These are phyloP conservation scores for Chlorociboria aeruginascens DNA, from an alignment of 495 filamentous ascomycete species.

Conservation along the genomic window DNA sequence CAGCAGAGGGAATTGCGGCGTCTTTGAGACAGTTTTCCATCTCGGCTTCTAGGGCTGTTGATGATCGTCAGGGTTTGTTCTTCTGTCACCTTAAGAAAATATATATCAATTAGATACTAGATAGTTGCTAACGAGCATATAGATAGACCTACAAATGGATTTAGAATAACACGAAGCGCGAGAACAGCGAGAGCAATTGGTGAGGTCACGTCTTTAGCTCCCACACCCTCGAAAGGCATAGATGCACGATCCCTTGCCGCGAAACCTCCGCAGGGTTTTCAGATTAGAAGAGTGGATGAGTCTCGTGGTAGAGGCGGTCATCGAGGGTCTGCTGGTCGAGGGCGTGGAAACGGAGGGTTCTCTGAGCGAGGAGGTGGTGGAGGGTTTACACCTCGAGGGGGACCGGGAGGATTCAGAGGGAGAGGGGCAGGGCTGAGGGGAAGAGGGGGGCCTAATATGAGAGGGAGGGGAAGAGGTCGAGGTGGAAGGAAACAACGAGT, in stretches of 20 bases:
- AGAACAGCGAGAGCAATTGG: constrained; percentile 11
- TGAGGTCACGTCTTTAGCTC: constrained; percentile 11
- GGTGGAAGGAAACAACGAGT: not conserved
- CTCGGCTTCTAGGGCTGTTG: constrained; percentile 16
- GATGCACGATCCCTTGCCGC: constrained; percentile 16
- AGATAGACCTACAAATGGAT: constrained; percentile 2
- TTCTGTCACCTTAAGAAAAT: not conserved
- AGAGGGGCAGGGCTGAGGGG: not conserved
- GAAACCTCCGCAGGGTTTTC: constrained; percentile 15
- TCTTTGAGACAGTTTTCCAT: constrained; percentile 30
- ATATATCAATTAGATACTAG: not conserved
- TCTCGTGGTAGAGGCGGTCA: not conserved
- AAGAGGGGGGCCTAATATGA: not conserved
- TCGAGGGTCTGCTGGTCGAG: not conserved
- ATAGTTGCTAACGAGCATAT: not conserved
- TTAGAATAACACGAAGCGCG: constrained; percentile 2
- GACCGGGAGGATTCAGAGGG: constrained; percentile 32
- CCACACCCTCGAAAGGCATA: constrained; percentile 2
- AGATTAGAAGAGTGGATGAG: constrained; percentile 2
- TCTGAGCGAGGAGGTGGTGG: constrained; percentile 7
- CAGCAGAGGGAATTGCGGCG: constrained; percentile 29
- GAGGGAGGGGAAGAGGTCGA: not conserved
- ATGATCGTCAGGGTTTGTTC: constrained; percentile 8
- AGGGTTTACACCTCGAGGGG: constrained; percentile 35
- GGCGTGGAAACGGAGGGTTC: not conserved